Evolutionary conservation across 495 filamentous ascomycete genomes (phyloP).

Genomic region (Haplographium delicatum): DNA sequence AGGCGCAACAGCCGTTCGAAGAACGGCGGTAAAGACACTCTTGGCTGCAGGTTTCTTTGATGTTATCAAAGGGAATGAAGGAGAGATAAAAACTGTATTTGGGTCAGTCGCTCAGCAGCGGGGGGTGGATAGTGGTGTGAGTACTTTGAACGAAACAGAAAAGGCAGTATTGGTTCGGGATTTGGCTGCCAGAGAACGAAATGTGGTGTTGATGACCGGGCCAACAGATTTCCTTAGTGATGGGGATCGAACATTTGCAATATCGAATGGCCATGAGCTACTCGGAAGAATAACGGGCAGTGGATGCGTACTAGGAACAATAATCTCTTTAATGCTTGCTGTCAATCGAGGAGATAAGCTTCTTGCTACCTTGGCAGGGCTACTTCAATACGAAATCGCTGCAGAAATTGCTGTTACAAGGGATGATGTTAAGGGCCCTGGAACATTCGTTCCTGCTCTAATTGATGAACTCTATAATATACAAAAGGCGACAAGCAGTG

Average conservation of each 20-base stretch:
- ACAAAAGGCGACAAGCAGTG: slow-evolving; percentile 20
- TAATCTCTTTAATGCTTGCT: slow-evolving; percentile 69
- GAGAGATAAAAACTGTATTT: slow-evolving; percentile 73
- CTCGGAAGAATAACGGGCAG: slow-evolving; percentile 83
- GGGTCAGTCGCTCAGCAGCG: slow-evolving; percentile 55
- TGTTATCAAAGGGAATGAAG: slow-evolving; percentile 93
- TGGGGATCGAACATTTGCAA: slow-evolving; percentile 56
- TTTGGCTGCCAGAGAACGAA: slow-evolving; percentile 61
- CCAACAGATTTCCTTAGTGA: slow-evolving; percentile 73
- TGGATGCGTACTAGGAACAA: slow-evolving; percentile 81
- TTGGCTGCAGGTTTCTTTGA: slow-evolving; percentile 71
- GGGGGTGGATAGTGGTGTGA: slow-evolving; percentile 78
- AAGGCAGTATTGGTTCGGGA: slow-evolving; percentile 56
- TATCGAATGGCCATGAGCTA: slow-evolving; percentile 73
- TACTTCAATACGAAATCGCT: slow-evolving; percentile 80
- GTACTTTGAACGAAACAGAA: slow-evolving; percentile 45
- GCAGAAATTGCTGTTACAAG: slow-evolving; percentile 65
- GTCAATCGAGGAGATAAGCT: slow-evolving; percentile 53
- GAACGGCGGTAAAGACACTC: slow-evolving; percentile 64
- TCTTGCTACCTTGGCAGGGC: slow-evolving; percentile 62
- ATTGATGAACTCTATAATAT: slow-evolving; percentile 59
- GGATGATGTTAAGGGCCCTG: slow-evolving; percentile 66
- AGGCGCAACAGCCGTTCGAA: slow-evolving; percentile 72
- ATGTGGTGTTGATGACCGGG: slow-evolving; percentile 84
- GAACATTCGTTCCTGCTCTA: slow-evolving; percentile 84